Evolutionary conservation across 2,329 filamentous ascomycete genomes (phyloP), one percentile per base, ranked within the genome.

Genomic region (Phaeosphaeriaceae sp.): DNA sequence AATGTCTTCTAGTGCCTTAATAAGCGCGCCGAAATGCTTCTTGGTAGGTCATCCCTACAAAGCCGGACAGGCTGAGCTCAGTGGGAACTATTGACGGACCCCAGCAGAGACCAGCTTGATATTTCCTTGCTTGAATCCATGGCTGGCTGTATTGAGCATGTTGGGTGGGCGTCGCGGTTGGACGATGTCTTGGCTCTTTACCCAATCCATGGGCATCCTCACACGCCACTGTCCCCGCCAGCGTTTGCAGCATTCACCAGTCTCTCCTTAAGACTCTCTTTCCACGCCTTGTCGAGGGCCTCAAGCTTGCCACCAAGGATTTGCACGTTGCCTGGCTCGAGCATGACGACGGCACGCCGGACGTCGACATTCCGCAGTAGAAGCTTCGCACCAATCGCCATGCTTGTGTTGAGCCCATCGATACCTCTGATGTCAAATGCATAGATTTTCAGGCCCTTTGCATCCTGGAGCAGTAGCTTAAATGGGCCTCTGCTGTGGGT

Each of bases 251-350:
- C 85, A 51, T 86, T 84, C 72, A 87, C 88, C 58, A 98, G 76
- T 62, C 86, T 85, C 49, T 83, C 84, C 75, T 97, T 88, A 62
- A 91, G 84, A 1, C 87, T 87, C 15, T 88, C 86, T 48, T 84
- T 83, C 94, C 94, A 98, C 7, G 83, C 83, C 72, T 87, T 89
- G 71, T 98, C 91, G 83, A 93, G 86, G 0, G 81, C 82, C 54
- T 97, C 93, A 46, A 98, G 85, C 79, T 91, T 96, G 0, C 95
- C 95, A 1, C 95, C 95, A n/a, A 97, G 78, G 1, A 96, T 72
- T n/a, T 86, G 83, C 53, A 88, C 89, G 56, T 77, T 87, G 1
- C 80, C 80, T 1, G 91, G 88, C 61, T 92, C 89, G 20, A 99
- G 81, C 76, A 98, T 79, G n/a, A 96, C 70, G 50, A 91, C 85